Evolutionary conservation across 192 early-diverging fungal species (phyloP).

Genomic region (Coemansia sp.): DNA sequence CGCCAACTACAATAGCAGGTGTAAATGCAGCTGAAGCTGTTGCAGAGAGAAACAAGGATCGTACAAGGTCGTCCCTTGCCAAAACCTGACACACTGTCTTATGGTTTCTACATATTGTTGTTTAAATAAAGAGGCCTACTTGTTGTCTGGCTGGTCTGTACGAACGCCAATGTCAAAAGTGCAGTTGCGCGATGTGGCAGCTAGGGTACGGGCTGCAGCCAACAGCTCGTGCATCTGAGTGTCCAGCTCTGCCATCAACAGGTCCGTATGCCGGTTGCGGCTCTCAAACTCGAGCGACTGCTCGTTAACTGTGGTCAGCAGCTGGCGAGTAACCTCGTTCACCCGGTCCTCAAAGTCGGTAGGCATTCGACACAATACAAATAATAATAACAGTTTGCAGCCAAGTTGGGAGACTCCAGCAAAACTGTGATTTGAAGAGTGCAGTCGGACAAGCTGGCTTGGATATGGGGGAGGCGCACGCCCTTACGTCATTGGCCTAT

Average conservation of each 20-base stretch:
- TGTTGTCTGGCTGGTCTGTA: background rate
- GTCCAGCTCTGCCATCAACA: conserved; percentile 45
- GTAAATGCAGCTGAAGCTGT: background rate
- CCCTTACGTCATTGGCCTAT: background rate
- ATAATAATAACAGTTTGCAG: background rate
- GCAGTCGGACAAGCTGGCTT: background rate
- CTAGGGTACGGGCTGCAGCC: conserved; percentile 26
- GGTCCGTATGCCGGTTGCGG: conserved; percentile 11
- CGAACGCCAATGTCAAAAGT: conserved; percentile 20
- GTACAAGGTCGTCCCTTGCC: no score
- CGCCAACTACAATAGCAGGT: background rate
- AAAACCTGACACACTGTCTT: no score
- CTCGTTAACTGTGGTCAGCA: conserved; percentile 24
- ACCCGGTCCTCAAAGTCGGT: conserved; percentile 34
- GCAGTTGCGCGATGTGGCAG: conserved; percentile 28
- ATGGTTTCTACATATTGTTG: no score
- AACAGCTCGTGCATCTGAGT: conserved; percentile 35
- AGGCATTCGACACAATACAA: conserved; percentile 9
- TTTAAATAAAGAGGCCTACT: background rate
- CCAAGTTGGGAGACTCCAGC: no score
- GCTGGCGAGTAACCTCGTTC: conserved; percentile 25
- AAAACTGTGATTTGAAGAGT: background rate
- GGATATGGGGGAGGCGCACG: background rate
- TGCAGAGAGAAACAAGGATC: background rate
- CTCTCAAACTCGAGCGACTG: conserved; percentile 23